These are phyloP conservation scores for Erysimum cheiri DNA, from an alignment of 441 rosid species.

Conservation along the genomic window DNA sequence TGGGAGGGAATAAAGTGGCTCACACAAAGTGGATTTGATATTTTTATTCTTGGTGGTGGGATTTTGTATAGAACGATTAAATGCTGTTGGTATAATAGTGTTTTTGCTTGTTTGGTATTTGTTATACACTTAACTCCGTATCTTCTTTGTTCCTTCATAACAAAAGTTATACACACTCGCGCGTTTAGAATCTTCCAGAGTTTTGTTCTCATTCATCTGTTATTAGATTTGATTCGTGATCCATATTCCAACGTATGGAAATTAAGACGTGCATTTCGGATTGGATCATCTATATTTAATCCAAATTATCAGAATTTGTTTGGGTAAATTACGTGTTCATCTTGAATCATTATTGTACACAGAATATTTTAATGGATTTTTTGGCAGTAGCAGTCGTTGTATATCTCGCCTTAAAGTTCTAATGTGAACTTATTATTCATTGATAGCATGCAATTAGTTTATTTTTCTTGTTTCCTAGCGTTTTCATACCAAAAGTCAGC, in stretches of 20 bases:
- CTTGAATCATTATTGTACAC: no score
- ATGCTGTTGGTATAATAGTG: constrained; percentile 32
- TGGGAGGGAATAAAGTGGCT: constrained; percentile 14
- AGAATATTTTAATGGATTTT: no score
- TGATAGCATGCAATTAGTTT: no score
- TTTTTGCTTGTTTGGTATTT: constrained; percentile 12
- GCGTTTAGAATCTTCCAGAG: neutral
- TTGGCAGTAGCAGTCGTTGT: neutral
- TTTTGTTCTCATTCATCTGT: neutral
- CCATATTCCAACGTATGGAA: no score
- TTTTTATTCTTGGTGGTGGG: neutral
- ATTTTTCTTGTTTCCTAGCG: neutral
- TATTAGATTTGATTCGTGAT: no score
- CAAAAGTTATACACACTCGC: neutral
- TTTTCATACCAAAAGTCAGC: neutral
- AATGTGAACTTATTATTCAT: neutral
- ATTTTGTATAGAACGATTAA: constrained; percentile 29
- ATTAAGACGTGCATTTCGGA: no score
- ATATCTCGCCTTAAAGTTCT: neutral
- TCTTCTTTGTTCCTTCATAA: neutral
- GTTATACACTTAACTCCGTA: no score
- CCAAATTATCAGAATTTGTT: no score
- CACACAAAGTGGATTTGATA: constrained; percentile 2
- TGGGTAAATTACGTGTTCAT: no score
- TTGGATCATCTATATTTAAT: no score